These are phyloP conservation scores for Waltiozyma sp. DNA, from an alignment of 1,139 yeast genomes.

Conservation along the genomic window DNA sequence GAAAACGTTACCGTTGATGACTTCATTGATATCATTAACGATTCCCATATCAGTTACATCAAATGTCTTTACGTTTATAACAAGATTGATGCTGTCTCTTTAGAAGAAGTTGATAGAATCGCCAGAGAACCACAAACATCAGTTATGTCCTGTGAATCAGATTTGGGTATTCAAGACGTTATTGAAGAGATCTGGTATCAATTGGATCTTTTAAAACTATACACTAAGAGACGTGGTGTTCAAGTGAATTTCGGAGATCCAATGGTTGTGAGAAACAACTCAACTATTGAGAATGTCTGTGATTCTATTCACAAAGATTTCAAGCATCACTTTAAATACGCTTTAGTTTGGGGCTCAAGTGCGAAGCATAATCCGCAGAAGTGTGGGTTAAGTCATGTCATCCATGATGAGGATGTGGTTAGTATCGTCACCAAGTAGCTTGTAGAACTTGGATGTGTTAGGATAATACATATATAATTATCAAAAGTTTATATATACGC, in stretches of 20 bases:
- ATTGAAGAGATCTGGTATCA: slow-evolving; percentile 92
- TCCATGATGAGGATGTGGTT: slow-evolving; percentile 91
- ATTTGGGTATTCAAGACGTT: slow-evolving; percentile 76
- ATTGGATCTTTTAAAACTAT: slow-evolving; percentile 65
- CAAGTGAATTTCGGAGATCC: slow-evolving; percentile 80
- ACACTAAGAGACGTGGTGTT: slow-evolving; percentile 79
- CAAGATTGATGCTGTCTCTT: slow-evolving; percentile 88
- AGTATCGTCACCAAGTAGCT: slow-evolving; percentile 65
- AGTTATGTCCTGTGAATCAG: slow-evolving; percentile 86
- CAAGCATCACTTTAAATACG: slow-evolving; percentile 85
- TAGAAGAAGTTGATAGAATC: slow-evolving; percentile 86
- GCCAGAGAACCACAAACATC: slow-evolving; percentile 89
- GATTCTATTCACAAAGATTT: slow-evolving; percentile 89
- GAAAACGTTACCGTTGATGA: slow-evolving; percentile 88
- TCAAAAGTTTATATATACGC: too few relatives aligned
- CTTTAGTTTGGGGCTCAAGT: slow-evolving; percentile 93
- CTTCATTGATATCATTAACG: slow-evolving; percentile 85
- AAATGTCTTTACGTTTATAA: slow-evolving; percentile 90
- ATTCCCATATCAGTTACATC: slow-evolving; percentile 75
- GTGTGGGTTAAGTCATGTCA: slow-evolving; percentile 76
- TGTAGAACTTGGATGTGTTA: too few relatives aligned
- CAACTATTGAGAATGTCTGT: slow-evolving; percentile 79
- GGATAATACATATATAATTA: too few relatives aligned
- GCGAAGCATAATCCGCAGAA: slow-evolving; percentile 95
- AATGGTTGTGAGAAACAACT: slow-evolving; percentile 73